phyloP scores from a whole-genome alignment of 2,329 filamentous ascomycete genomes.

The Aspergillus sp. region DNA sequence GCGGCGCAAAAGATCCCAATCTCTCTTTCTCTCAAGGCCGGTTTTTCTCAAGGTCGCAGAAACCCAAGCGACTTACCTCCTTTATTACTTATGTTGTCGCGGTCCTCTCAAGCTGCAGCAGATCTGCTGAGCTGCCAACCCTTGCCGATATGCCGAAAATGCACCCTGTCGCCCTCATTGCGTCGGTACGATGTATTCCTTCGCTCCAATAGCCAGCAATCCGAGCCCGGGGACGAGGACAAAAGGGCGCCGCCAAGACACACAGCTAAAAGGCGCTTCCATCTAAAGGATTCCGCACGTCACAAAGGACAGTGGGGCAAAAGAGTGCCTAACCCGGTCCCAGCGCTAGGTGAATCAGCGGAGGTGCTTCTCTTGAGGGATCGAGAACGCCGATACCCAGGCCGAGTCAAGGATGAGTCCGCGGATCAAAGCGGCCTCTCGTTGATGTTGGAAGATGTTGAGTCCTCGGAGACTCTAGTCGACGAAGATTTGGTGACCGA shows the following conservation, averaged over 20 bases:
- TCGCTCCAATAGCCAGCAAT: constrained; percentile 17
- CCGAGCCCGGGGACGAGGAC: neutral
- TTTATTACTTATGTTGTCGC: constrained; percentile 27
- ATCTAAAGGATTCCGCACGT: neutral
- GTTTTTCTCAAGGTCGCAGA: constrained; percentile 1
- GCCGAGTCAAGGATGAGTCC: constrained; percentile 5
- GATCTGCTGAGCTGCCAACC: constrained; percentile 23
- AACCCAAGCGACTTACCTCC: neutral
- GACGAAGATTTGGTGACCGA: constrained; percentile 19
- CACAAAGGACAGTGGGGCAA: constrained; percentile 1
- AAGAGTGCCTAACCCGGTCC: constrained; percentile 29
- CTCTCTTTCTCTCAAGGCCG: neutral
- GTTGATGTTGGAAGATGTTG: constrained; percentile 29
- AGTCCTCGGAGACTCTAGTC: constrained; percentile 16
- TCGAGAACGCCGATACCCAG: constrained; percentile 15
- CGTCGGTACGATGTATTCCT: constrained; percentile 14
- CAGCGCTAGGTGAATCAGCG: constrained; percentile 37
- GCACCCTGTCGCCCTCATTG: constrained; percentile 1
- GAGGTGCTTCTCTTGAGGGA: constrained; percentile 37
- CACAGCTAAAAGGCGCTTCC: too few relatives aligned
- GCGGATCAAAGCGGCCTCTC: constrained; percentile 15
- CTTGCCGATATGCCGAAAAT: constrained; percentile 10
- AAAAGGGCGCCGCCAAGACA: neutral
- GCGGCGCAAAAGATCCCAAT: constrained; percentile 1
- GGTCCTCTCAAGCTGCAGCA: constrained; percentile 19